These are phyloP conservation scores for Pseudogymnoascus sp. DNA, from an alignment of 2,329 filamentous ascomycete species.

Conservation along the genomic window DNA sequence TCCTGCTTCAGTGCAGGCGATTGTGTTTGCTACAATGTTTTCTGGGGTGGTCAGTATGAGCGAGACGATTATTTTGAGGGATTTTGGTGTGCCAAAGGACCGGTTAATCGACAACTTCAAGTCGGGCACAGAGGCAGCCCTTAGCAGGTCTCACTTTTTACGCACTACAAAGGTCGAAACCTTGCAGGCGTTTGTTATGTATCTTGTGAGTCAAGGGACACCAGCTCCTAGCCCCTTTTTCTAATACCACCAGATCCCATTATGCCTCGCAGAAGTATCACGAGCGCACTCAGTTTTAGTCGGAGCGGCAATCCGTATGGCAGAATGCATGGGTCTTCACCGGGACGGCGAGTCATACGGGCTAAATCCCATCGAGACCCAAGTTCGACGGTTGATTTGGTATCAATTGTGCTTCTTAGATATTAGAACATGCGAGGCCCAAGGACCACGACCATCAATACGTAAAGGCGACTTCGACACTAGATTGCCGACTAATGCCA, in stretches of 20 bases:
- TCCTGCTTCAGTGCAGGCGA: constrained; percentile 53
- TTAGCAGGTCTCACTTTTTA: constrained; percentile 62
- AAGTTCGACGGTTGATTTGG: constrained; percentile 66
- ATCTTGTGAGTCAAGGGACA: constrained; percentile 46
- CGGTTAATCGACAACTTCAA: constrained; percentile 55
- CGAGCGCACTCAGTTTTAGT: constrained; percentile 65
- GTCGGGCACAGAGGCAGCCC: constrained; percentile 56
- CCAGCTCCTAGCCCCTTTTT: background rate
- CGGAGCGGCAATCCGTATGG: constrained; percentile 63
- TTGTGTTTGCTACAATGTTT: constrained; percentile 63
- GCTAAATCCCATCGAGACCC: constrained; percentile 58
- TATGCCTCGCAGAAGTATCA: constrained; percentile 65
- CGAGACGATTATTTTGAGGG: constrained; percentile 40
- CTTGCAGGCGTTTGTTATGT: constrained; percentile 69
- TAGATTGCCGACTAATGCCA: constrained; percentile 60
- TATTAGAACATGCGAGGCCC: constrained; percentile 64
- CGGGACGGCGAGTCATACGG: constrained; percentile 61
- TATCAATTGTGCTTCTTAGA: constrained; percentile 72
- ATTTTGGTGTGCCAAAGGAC: constrained; percentile 49
- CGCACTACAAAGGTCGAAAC: constrained; percentile 65
- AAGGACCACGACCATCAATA: constrained; percentile 63
- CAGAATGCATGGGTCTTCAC: constrained; percentile 70
- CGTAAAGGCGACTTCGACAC: constrained; percentile 70
- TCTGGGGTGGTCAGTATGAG: constrained; percentile 60
- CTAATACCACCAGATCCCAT: constrained; percentile 45